Evolutionary conservation across 2,329 filamentous ascomycete species (phyloP).

Genomic region (Plectosphaerella cucumerina): DNA sequence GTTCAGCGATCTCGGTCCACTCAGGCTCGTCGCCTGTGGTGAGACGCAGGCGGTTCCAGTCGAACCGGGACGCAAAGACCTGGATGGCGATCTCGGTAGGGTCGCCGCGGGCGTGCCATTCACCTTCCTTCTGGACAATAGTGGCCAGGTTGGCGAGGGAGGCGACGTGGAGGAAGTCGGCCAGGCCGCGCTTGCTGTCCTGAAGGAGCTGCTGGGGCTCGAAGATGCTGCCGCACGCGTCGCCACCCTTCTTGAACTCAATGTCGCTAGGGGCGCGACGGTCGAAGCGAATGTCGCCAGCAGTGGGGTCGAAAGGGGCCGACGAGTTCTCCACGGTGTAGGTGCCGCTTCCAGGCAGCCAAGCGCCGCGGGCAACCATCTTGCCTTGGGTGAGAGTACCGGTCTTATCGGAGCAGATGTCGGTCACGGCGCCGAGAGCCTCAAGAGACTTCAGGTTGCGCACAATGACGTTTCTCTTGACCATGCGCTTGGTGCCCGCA

Average conservation of each 20-base stretch:
- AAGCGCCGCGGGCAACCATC: constrained; percentile 9
- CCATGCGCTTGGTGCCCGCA: constrained; percentile 45
- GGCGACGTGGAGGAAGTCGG: constrained; percentile 50
- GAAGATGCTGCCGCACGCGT: constrained; percentile 6
- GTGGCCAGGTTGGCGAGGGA: constrained; percentile 55
- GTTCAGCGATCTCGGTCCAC: constrained; percentile 52
- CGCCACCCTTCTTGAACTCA: constrained; percentile 6
- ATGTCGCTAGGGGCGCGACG: constrained; percentile 5
- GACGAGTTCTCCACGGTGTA: constrained; percentile 24
- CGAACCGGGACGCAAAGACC: constrained; percentile 60
- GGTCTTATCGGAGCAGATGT: constrained; percentile 30
- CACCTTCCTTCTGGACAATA: constrained; percentile 37
- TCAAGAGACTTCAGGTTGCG: constrained; percentile 43
- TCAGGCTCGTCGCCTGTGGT: constrained; percentile 29
- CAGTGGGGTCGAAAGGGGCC: constrained; percentile 44
- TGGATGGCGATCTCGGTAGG: constrained; percentile 65
- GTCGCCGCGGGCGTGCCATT: constrained; percentile 55
- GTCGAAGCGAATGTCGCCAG: constrained; percentile 33
- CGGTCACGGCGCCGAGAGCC: constrained; percentile 37
- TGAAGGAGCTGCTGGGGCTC: constrained; percentile 19
- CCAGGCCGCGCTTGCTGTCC: constrained; percentile 26
- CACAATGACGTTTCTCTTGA: constrained; percentile 49
- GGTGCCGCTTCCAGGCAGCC: constrained; percentile 13
- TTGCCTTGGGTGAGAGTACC: constrained; percentile 11
- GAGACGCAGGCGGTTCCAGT: constrained; percentile 46